Evolutionary conservation across 2,329 filamentous ascomycete species (phyloP), one percentile per base, ranked within the genome.

Genomic region (Talaromyces islandicus): DNA sequence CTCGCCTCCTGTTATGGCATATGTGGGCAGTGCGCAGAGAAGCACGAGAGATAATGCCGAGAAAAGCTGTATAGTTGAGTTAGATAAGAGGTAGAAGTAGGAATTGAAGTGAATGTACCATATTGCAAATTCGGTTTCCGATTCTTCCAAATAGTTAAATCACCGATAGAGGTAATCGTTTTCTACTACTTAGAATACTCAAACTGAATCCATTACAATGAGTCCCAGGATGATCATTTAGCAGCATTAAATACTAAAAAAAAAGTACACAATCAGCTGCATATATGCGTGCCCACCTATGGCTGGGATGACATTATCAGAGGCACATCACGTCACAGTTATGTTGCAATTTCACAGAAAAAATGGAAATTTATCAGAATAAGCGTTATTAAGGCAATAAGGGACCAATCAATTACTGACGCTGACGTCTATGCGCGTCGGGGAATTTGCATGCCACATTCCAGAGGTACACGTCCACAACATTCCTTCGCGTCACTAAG

Each of bases 401-500:
- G 14, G 14, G 12, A n/a, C 24, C 48, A 52, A 52, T 29, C 11
- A 52, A 21, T 10, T 11, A 9, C 12, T 46, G 21, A 19, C 4
- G n/a, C 24, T 46, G 9, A 52, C 30, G 48, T 29, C 4, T 17
- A 19, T 29, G 17, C 25, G 48, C 48, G 21, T 52, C 48, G 48
- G 48, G 19, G 56, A 43, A n/a, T 21, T 32, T 50, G 24, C 59
- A 50, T 54, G 41, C 55, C 59, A 55, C 59, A 61, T 61, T 58
- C 59, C 55, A 29, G 29, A 50, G 54, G 55, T 11, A 56, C 14
- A 38, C 50, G 19, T 21, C 43, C 4, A 56, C 19, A 27, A 19
- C 59, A 61, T 61, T 61, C 59, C 56, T 51, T 54, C 55, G 51
- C 59, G 59, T 58, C 59, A 46, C 43, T 54, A 19, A 55, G 3